Base-by-base conservation (phyloP, 2,329 filamentous ascomycete genomes). In the Cercospora berteroae region DNA sequence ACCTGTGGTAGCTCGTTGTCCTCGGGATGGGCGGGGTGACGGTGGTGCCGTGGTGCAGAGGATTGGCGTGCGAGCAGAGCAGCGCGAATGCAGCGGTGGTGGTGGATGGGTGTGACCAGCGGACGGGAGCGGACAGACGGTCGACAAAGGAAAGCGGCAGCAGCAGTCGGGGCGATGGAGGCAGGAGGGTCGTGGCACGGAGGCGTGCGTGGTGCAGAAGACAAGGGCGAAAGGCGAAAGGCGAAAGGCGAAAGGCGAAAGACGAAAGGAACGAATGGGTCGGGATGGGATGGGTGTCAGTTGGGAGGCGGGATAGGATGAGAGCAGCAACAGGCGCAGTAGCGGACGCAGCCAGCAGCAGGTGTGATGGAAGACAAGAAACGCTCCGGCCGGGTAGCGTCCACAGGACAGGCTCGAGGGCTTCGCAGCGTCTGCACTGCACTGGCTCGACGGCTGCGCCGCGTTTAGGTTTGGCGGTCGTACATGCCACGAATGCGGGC, bases 141-240 rank as follows among this genome's bases (percentile, higher is more conserved):
- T 50, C 59, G 60, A 68, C 62, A 66, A 66, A 68, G 29, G 58
- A 55, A 66, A 62, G 44, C 48, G 36, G 63, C 20, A 66, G 29
- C 44, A 50, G 44, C 44, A 23, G 44, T 50, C 12, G 9, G 44
- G 44, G 10, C 18, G 44, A 13, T 9, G 42, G 42, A 48, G 42
- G 42, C 42, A 50, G 44, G 18, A 23, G 18, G 20, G 20, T 20
- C 20, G 18, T 42, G 36, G 16, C 36, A 42, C 36, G 36, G 36
- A 6, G 36, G 6, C 3, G 16, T 42, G 18, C 13, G 44, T 50
- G 44, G 44, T 25, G 44, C 18, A 13, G 44, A 23, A 1, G 36
- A 42, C n/a, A 42, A n/a, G 36, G 16, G 5, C 36, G 36, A 42
- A 42, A 39, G 44, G 42, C 18, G 18, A n/a, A n/a, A 1, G 10